Percentiles rank a stretch among this genome's conserved stretches.
Conservation (phyloP, 345 rosid species). For the Eucalyptus cloeziana region DNA sequence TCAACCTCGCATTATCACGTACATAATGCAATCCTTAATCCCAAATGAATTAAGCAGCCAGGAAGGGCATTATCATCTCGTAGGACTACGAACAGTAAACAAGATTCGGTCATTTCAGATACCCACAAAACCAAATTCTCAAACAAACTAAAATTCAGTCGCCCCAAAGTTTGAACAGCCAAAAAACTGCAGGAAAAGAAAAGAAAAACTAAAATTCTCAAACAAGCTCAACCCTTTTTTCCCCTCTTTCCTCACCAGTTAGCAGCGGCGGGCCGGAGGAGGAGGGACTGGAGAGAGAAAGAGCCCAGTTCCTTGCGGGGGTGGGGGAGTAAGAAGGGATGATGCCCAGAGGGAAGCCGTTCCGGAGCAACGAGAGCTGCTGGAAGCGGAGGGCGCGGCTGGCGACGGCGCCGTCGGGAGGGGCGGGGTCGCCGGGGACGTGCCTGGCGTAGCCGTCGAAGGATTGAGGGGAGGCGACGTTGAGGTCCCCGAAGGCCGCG, state of each 20-base stretch:
- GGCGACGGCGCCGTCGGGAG: constrained; percentile 54
- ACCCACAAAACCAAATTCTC: not conserved
- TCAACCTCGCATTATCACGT: not conserved
- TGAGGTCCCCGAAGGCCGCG: constrained; percentile 72
- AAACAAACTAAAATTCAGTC: not conserved
- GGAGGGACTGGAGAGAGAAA: constrained; percentile 57
- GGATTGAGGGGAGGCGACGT: constrained; percentile 47
- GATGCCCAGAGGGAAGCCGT: constrained; percentile 74
- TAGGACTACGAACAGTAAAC: not conserved
- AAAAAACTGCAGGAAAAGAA: not conserved
- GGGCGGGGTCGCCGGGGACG: constrained; percentile 70
- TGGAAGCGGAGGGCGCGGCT: constrained; percentile 74
- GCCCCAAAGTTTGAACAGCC: not conserved
- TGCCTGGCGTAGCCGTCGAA: constrained; percentile 59
- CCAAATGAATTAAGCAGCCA: not conserved
- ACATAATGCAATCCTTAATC: not conserved
- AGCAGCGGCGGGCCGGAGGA: constrained; percentile 40
- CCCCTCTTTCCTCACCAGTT: constrained; percentile 31
- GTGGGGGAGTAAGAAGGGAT: constrained; percentile 58
- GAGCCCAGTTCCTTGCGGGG: constrained; percentile 39
- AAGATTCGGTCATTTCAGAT: not conserved
- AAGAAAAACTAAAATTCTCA: not conserved
- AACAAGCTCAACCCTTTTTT: not conserved
- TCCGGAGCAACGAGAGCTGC: constrained; percentile 59
- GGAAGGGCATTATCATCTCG: not conserved